Percentiles rank a stretch among this genome's conserved stretches.
These are phyloP conservation scores for Trametes hirsuta DNA, from an alignment of 1,284 basidiomycete species.

Conservation along the genomic window DNA sequence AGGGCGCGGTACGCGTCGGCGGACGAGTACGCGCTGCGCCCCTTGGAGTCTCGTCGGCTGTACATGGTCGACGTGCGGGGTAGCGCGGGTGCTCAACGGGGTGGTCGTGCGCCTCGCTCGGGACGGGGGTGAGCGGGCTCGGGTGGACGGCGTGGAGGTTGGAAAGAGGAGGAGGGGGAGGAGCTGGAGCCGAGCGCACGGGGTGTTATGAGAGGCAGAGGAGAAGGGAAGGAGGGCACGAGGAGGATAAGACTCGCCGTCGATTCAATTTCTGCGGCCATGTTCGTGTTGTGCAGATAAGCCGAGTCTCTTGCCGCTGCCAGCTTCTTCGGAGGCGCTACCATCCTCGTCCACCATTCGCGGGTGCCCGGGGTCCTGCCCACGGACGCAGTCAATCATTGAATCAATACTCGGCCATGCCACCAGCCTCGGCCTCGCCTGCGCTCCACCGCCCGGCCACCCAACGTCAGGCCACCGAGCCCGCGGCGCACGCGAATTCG, in stretches of 20 bases:
- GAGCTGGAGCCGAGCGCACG: neutral
- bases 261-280: slow-evolving; percentile 7
- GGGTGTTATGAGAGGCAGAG: slow-evolving; percentile 17
- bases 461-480: slow-evolving; percentile 10
- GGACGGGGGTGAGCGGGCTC: neutral
- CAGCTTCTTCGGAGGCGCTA: neutral
- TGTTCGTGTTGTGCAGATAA: slow-evolving; percentile 14
- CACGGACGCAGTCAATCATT: slow-evolving; percentile 3
- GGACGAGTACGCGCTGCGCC: slow-evolving; percentile 30
- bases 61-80: slow-evolving; percentile 24
- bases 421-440: neutral
- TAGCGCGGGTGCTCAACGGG: neutral
- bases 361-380: slow-evolving; percentile 5
- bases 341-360: too few relatives aligned
- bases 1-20: slow-evolving; percentile 36
- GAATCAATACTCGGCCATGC: neutral
- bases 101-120: neutral
- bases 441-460: slow-evolving; percentile 11
- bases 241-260: slow-evolving; percentile 9
- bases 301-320: neutral
- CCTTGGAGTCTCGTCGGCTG: slow-evolving; percentile 29
- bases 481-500: neutral
- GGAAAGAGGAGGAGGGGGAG: slow-evolving; percentile 7
- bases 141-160: neutral
- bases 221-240: slow-evolving; percentile 22